Conservation (phyloP, 441 rosid genomes). For the Pelargonium myrrhifolium region DNA sequence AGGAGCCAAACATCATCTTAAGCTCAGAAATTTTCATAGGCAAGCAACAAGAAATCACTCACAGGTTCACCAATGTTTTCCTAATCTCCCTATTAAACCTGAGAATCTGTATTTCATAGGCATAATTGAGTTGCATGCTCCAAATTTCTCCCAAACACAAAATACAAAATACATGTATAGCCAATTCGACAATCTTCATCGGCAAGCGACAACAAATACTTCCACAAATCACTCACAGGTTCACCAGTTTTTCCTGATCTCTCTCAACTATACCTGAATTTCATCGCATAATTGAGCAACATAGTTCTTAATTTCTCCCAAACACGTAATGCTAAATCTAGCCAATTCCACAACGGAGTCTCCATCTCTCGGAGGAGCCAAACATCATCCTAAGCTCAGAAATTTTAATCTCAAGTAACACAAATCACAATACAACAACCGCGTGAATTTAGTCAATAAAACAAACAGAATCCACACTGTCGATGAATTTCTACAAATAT, state of each 20-base stretch:
- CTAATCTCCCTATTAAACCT: neutral
- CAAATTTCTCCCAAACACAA: neutral
- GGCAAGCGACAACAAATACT: too few relatives aligned
- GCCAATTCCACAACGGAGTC: too few relatives aligned
- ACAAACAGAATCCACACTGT: neutral
- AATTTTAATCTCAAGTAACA: neutral
- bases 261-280: too few relatives aligned
- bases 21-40: neutral
- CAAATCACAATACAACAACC: neutral
- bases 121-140: neutral
- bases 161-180: neutral
- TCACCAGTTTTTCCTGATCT: too few relatives aligned
- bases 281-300: too few relatives aligned
- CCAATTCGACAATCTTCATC: neutral
- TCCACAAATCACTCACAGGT: too few relatives aligned
- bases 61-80: neutral
- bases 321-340: too few relatives aligned
- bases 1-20: neutral
- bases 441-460: neutral
- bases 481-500: neutral
- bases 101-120: neutral
- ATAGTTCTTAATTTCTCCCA: too few relatives aligned
- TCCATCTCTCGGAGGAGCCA: neutral
- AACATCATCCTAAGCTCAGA: neutral
- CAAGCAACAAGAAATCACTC: neutral